A percentile compares a stretch with the other conserved stretches of the same genome.
Evolutionary conservation across 768 basidiomycete genomes (phyloP).

Genomic region (Pleurotus cornucopiae): DNA sequence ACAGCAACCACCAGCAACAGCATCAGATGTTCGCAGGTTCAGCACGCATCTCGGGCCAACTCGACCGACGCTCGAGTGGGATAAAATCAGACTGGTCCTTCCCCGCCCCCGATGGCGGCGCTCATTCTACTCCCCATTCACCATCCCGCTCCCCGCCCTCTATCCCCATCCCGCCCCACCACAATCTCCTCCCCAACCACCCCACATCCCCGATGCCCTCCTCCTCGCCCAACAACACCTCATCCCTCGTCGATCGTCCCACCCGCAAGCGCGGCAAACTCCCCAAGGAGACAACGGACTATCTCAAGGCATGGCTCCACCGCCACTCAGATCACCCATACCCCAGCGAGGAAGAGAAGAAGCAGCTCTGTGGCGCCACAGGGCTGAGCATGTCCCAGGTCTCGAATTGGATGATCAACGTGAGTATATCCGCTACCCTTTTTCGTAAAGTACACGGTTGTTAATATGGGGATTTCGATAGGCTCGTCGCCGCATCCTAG

Average conservation of each 20-base stretch:
- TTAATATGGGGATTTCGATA: slow-evolving; percentile 19
- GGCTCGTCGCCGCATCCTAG: slow-evolving; percentile 81
- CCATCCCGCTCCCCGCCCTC: slow-evolving; percentile 44
- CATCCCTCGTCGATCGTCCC: slow-evolving; percentile 69
- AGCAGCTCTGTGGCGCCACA: slow-evolving; percentile 81
- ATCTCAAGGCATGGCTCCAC: slow-evolving; percentile 84
- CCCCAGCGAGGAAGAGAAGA: slow-evolving; percentile 88
- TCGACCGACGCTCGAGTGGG: slow-evolving; percentile 53
- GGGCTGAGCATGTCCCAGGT: slow-evolving; percentile 87
- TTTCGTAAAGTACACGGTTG: too few species aligned
- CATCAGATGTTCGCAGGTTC: slow-evolving; percentile 58
- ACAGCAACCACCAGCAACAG: slow-evolving; percentile 26
- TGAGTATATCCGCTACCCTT: slow-evolving; percentile 18
- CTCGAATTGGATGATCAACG: slow-evolving; percentile 94
- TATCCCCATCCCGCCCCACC: slow-evolving; percentile 36
- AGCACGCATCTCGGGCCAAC: slow-evolving; percentile 69
- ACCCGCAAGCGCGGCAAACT: slow-evolving; percentile 83
- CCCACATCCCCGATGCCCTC: slow-evolving; percentile 45
- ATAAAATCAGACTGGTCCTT: slow-evolving; percentile 75
- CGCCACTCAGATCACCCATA: slow-evolving; percentile 88
- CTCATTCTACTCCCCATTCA: slow-evolving; percentile 28
- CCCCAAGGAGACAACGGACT: slow-evolving; percentile 88
- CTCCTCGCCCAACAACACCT: slow-evolving; percentile 45
- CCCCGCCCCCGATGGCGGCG: slow-evolving; percentile 53
- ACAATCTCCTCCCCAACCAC: slow-evolving; percentile 8